A percentile compares a stretch with the other conserved stretches of the same genome.
Evolutionary conservation across 805 yeast genomes (phyloP).

Genomic region (Lipomyces yamanashiensis): DNA sequence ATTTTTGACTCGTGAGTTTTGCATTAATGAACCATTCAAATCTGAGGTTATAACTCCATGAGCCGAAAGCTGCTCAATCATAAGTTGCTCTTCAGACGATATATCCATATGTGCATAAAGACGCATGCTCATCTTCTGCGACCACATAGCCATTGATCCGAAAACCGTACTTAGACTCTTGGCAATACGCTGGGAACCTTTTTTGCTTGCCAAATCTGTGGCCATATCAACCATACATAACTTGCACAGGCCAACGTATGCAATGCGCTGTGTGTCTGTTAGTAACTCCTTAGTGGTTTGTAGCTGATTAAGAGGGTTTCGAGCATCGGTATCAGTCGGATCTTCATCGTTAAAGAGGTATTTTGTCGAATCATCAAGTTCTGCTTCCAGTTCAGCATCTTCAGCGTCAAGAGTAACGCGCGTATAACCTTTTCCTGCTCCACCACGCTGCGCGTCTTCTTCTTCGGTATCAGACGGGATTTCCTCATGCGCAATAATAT

Average conservation of each 20-base stretch:
- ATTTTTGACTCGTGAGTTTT: conserved; percentile 56
- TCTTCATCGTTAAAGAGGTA: conserved; percentile 55
- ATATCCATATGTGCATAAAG: conserved; percentile 83
- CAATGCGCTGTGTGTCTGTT: conserved; percentile 82
- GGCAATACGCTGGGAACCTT: conserved; percentile 57
- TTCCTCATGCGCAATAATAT: conserved; percentile 42
- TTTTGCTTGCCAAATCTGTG: conserved; percentile 67
- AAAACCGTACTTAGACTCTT: conserved; percentile 68
- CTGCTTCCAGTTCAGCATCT: conserved; percentile 65
- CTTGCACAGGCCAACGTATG: conserved; percentile 85
- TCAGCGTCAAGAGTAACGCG: conserved; percentile 87
- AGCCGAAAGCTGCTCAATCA: conserved; percentile 83
- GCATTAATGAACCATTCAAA: conserved; percentile 64
- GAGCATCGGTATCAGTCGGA: conserved; percentile 39
- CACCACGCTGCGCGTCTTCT: conserved; percentile 45
- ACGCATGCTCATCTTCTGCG: conserved; percentile 68
- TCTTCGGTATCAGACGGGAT: conserved; percentile 37
- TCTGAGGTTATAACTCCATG: conserved; percentile 83
- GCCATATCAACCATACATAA: conserved; percentile 81
- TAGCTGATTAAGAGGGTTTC: conserved; percentile 66
- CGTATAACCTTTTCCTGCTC: conserved; percentile 75
- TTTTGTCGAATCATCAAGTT: conserved; percentile 60
- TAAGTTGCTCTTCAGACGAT: conserved; percentile 70
- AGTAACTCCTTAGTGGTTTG: conserved; percentile 80
- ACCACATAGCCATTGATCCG: conserved; percentile 84